Conservation (phyloP, 345 rosid genomes). For the Eucalyptus camaldulensis region DNA sequence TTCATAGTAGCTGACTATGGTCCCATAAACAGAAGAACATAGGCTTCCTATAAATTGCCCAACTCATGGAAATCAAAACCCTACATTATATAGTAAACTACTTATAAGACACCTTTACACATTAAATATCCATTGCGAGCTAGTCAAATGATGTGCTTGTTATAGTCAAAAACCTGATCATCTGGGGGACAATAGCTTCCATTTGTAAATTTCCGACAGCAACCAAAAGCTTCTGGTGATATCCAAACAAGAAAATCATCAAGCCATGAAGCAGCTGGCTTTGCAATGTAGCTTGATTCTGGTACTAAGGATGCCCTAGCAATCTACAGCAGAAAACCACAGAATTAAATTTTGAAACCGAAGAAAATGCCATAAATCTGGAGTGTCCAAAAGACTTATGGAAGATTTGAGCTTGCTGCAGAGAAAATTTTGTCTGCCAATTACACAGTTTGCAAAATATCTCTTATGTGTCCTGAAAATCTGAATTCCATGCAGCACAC, state of each 20-base stretch:
- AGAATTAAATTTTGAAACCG: background rate
- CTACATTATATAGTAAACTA: background rate
- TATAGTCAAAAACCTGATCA: slow-evolving; percentile 55
- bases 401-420: background rate
- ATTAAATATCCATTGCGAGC: background rate
- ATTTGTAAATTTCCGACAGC: slow-evolving; percentile 90
- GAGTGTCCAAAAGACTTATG: background rate
- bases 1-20: background rate
- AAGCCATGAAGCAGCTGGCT: slow-evolving; percentile 99
- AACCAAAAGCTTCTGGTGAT: slow-evolving; percentile 98
- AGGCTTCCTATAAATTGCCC: background rate
- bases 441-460: background rate
- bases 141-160: background rate
- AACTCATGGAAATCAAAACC: background rate
- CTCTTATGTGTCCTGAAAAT: background rate
- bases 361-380: background rate
- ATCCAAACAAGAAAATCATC: slow-evolving; percentile 98
- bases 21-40: background rate
- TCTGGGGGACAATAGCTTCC: slow-evolving; percentile 91
- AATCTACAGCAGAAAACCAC: slow-evolving; percentile 31
- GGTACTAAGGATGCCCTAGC: slow-evolving; percentile 75
- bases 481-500: background rate
- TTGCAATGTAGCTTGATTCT: slow-evolving; percentile 84
- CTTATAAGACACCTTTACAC: background rate
- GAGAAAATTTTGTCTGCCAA: background rate